Conservation (phyloP, 129 eudicot species). For the Smallanthus sonchifolius region DNA sequence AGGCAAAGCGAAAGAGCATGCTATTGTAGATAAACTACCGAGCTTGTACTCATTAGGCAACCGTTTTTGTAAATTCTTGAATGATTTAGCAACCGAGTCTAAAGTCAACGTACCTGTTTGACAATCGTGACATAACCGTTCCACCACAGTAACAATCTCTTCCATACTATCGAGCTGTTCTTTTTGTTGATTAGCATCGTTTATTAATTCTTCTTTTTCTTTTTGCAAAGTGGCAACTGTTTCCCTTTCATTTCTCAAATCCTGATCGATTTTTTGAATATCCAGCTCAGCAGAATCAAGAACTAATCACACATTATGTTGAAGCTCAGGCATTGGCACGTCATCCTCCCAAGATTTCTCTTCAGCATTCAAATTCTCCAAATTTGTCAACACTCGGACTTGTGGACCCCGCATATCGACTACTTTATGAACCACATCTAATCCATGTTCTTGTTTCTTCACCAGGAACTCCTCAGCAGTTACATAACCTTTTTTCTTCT, state of each 20-base stretch:
- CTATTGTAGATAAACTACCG: slow-evolving; percentile 53
- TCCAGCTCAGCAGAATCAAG: slow-evolving; percentile 66
- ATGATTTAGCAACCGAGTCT: slow-evolving; percentile 56
- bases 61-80: slow-evolving; percentile 44
- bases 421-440: slow-evolving; percentile 61
- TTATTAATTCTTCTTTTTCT: slow-evolving; percentile 63
- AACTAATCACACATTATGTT: slow-evolving; percentile 61
- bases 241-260: slow-evolving; percentile 72
- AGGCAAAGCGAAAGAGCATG: slow-evolving; percentile 63
- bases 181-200: slow-evolving; percentile 44
- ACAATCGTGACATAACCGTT: slow-evolving; percentile 35
- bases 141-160: slow-evolving; percentile 46
- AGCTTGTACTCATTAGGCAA: slow-evolving; percentile 58
- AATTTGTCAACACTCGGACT: slow-evolving; percentile 67
- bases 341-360: slow-evolving; percentile 53
- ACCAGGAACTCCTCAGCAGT: slow-evolving; percentile 73
- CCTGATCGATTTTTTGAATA: slow-evolving; percentile 58
- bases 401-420: slow-evolving; percentile 90
- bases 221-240: slow-evolving; percentile 58
- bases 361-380: slow-evolving; percentile 79
- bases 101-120: slow-evolving; percentile 49
- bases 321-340: slow-evolving; percentile 83
- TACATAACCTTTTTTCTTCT: slow-evolving; percentile 49
- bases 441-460: slow-evolving; percentile 65
- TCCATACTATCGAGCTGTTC: slow-evolving; percentile 64